Base-by-base conservation (phyloP, 1,284 basidiomycete species). In the Cystobasidium sp. region DNA sequence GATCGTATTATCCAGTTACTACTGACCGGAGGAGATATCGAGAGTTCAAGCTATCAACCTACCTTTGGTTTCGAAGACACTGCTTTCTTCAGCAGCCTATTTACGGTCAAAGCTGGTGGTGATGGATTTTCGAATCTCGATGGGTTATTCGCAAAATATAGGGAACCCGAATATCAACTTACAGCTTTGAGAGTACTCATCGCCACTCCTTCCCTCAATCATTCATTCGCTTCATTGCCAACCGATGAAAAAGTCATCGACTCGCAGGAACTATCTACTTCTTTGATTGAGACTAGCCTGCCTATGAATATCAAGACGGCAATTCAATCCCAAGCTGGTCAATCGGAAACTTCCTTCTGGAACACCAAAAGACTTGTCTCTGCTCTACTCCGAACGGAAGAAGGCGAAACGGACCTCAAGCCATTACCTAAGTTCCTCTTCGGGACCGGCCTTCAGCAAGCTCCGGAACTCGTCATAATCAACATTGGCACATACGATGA, bases 401-500 rank as follows among this genome's bases (percentile, higher is more conserved):
- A 53, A 70, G 24, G 64, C 66, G 44, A 70, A 75, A 56, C 73
- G 75, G 88, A 93, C 51, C 87, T 88, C 62, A 88, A 85, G 77
- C 90, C 88, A 76, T 91, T 94, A 16, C 62, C 55, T 24, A 86
- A 91, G 67, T 93, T 97, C 79, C 91, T 97, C 87, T 83, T 97
- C 55, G 93, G 96, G 80, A 92, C 93, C 78, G 94, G 93, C 0
- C 88, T 94, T 49, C 93, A 92, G 83, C 91, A 94, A 76, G 94
- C 93, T 72, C 93, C 96, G 0, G 97, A 99, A 82, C 84, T 98
- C 49, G 92, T 98, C 14, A 88, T 98, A 79, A 91, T 99, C 86
- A 96, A 24, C 24, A 41, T 53, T 3, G 97, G 68, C 24, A 24
- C 49, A 75, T 88, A 86, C 87, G 93, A 85, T 86, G 91, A 79